phyloP scores from a whole-genome alignment of 495 filamentous ascomycete species.

The Lasiosphaeria miniovina region DNA sequence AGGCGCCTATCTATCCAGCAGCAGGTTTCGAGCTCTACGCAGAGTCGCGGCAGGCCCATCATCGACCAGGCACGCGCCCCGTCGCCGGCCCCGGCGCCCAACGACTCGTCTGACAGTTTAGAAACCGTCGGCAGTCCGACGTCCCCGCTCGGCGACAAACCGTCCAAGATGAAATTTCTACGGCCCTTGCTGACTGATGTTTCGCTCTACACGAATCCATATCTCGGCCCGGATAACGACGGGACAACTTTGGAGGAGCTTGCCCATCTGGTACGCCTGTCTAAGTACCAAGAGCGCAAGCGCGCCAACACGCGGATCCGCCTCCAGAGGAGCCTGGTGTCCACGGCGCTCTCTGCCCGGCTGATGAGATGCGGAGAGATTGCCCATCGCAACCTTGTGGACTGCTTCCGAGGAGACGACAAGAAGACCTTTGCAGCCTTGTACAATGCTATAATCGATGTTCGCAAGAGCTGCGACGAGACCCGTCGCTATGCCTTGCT shows the following conservation, averaged over 20 bases:
- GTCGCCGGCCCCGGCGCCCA: slow-evolving; percentile 23
- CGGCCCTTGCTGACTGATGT: slow-evolving; percentile 48
- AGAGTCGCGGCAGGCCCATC: slow-evolving; percentile 40
- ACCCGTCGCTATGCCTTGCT: slow-evolving; percentile 64
- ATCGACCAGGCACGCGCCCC: slow-evolving; percentile 40
- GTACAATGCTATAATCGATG: slow-evolving; percentile 85
- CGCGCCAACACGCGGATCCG: slow-evolving; percentile 62
- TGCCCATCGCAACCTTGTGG: slow-evolving; percentile 78
- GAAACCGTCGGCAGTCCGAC: slow-evolving; percentile 14
- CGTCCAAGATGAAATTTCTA: slow-evolving; percentile 30
- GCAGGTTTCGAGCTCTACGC: slow-evolving; percentile 34
- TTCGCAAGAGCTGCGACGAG: slow-evolving; percentile 78
- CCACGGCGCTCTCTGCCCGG: slow-evolving; percentile 75
- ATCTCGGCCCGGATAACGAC: slow-evolving; percentile 44
- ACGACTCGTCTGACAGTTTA: slow-evolving; percentile 27
- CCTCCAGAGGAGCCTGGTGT: slow-evolving; percentile 64
- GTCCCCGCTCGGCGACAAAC: slow-evolving; percentile 26
- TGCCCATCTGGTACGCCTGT: slow-evolving; percentile 65
- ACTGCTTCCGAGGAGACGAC: slow-evolving; percentile 84
- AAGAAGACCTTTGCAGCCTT: slow-evolving; percentile 82
- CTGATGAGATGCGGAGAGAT: slow-evolving; percentile 74
- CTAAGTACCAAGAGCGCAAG: slow-evolving; percentile 71
- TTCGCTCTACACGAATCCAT: slow-evolving; percentile 50
- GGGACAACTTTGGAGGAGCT: slow-evolving; percentile 68
- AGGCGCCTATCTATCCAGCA: slow-evolving; percentile 40